These are phyloP conservation scores for Cryptococcus sp. DNA, from an alignment of 1,284 basidiomycete genomes.

Conservation along the genomic window DNA sequence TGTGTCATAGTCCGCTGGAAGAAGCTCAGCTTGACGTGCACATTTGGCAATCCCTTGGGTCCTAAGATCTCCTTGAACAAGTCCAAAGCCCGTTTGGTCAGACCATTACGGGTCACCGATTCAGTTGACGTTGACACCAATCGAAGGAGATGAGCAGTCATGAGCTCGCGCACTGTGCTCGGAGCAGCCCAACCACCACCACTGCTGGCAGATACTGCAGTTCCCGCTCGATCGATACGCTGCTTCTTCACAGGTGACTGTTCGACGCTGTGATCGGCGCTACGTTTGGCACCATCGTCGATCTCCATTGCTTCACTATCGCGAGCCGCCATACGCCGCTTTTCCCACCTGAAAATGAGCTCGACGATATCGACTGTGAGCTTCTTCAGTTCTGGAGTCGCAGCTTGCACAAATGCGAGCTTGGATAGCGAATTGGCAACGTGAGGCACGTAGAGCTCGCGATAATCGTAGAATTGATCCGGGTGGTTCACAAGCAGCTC, in stretches of 20 bases:
- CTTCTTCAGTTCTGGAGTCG: constrained; percentile 77
- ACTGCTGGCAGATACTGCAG: constrained; percentile 50
- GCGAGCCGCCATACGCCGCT: constrained; percentile 57
- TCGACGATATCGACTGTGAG: constrained; percentile 82
- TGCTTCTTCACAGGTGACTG: constrained; percentile 53
- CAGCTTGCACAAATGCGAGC: constrained; percentile 74
- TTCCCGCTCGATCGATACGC: constrained; percentile 54
- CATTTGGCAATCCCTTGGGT: constrained; percentile 85
- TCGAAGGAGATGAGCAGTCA: constrained; percentile 91
- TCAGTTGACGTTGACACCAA: constrained; percentile 76
- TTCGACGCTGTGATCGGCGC: constrained; percentile 23
- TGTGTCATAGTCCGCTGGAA: constrained; percentile 80
- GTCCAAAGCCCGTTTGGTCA: constrained; percentile 74
- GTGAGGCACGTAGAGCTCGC: constrained; percentile 92
- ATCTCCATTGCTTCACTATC: constrained; percentile 52
- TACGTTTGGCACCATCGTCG: constrained; percentile 40
- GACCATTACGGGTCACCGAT: constrained; percentile 61
- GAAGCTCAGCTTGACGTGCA: constrained; percentile 86
- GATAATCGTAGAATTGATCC: constrained; percentile 88
- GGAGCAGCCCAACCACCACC: constrained; percentile 70
- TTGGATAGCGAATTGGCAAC: constrained; percentile 89
- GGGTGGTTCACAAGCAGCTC: constrained; percentile 90
- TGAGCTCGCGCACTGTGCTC: constrained; percentile 76
- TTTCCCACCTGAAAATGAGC: constrained; percentile 86
- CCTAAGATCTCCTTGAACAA: constrained; percentile 81